Conservation (phyloP, 495 filamentous ascomycete species). For the Talaromyces stipitatus region DNA sequence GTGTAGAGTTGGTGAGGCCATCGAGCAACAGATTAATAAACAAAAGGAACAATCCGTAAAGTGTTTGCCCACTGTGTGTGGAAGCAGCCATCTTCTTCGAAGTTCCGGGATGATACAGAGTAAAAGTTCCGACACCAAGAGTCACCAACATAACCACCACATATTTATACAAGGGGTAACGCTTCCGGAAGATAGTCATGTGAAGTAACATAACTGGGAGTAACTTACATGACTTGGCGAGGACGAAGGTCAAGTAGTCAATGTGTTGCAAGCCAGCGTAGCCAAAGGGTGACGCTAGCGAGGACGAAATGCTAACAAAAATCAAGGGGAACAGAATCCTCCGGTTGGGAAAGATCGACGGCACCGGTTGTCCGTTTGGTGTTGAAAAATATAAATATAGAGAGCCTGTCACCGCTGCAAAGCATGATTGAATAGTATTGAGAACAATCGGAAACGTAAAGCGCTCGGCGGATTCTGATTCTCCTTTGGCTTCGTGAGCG, state of each 20-base stretch:
- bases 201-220: conserved; percentile 97
- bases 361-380: conserved; percentile 43
- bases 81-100: conserved; percentile 56
- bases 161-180: conserved; percentile 96
- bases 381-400: conserved; percentile 69
- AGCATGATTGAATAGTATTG: conserved; percentile 90
- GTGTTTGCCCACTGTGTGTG: conserved; percentile 42
- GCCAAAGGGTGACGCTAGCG: conserved; percentile 87
- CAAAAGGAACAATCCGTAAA: conserved; percentile 77
- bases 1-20: conserved; percentile 90
- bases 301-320: conserved; percentile 78
- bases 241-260: conserved; percentile 98
- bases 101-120: conserved; percentile 69
- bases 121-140: conserved; percentile 89
- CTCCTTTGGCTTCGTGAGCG: conserved; percentile 19
- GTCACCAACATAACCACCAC: conserved; percentile 85
- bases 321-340: conserved; percentile 70
- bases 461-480: conserved; percentile 51
- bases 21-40: conserved; percentile 93
- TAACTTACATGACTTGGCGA: conserved; percentile 96
- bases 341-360: conserved; percentile 65
- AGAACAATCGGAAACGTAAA: conserved; percentile 93
- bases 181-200: conserved; percentile 80
- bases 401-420: conserved; percentile 74
- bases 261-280: conserved; percentile 91